Conservation (phyloP, 768 basidiomycete genomes). For the Podaxis rugospora region DNA sequence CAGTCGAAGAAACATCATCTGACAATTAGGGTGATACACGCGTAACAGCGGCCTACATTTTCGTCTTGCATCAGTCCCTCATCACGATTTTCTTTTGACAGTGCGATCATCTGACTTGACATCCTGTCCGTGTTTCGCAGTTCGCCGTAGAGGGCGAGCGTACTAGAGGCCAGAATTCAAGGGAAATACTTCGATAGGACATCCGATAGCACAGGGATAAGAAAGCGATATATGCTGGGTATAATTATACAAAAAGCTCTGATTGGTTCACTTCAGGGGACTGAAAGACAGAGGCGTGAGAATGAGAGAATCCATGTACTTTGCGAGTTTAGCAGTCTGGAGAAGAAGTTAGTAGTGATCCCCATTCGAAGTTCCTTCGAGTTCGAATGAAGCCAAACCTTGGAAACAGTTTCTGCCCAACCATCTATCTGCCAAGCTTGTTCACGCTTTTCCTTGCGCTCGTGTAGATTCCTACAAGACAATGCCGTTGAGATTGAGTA, state of each 20-base stretch:
- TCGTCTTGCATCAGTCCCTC: background rate
- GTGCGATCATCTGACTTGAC: background rate
- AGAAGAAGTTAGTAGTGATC: constrained; percentile 11
- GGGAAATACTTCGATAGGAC: constrained; percentile 1
- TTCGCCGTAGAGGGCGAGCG: background rate
- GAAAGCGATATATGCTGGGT: constrained; percentile 4
- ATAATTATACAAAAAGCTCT: background rate
- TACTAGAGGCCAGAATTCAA: constrained; percentile 1
- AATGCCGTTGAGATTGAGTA: constrained; percentile 6
- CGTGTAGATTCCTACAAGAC: constrained; percentile 58
- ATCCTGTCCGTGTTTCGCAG: background rate
- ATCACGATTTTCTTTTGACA: background rate
- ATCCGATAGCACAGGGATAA: background rate
- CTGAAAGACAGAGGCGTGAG: constrained; percentile 77
- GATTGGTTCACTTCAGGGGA: constrained; percentile 63
- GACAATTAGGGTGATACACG: background rate
- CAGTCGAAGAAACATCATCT: background rate
- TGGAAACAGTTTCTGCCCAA: constrained; percentile 92
- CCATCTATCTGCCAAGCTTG: constrained; percentile 93
- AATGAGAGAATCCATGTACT: constrained; percentile 84
- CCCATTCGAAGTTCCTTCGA: background rate
- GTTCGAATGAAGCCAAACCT: constrained; percentile 45
- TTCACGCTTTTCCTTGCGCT: constrained; percentile 79
- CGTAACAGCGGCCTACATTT: background rate
- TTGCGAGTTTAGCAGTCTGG: constrained; percentile 86